Conservation (phyloP, 2,329 filamentous ascomycete genomes). For the Ceratocystiopsis brevicomis region DNA sequence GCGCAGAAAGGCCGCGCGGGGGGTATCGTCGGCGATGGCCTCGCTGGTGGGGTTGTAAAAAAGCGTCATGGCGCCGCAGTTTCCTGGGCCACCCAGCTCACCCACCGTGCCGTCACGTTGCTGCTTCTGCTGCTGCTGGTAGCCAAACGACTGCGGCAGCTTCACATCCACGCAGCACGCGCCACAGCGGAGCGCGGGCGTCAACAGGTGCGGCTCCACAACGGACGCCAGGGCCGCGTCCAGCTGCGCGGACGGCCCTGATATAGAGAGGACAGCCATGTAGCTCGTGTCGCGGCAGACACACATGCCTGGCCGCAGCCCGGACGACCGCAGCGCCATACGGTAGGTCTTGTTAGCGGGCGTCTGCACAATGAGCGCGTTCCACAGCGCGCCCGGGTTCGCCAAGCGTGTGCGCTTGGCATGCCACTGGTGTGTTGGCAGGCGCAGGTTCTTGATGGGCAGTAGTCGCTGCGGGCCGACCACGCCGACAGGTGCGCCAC, state of each 20-base stretch:
- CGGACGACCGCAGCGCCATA: conserved; percentile 63
- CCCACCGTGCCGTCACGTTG: not conserved
- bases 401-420: conserved; percentile 86
- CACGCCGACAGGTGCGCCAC: not conserved
- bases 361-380: conserved; percentile 68
- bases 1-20: conserved; percentile 4
- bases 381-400: conserved; percentile 62
- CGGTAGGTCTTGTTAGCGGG: conserved; percentile 83
- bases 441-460: conserved; percentile 76
- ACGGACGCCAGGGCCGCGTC: conserved; percentile 4
- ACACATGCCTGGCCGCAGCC: conserved; percentile 50
- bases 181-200: conserved; percentile 1
- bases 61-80: conserved; percentile 7
- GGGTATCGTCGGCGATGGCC: not conserved
- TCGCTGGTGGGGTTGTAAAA: conserved; percentile 3
- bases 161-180: conserved; percentile 5
- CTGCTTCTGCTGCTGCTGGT: conserved; percentile 3
- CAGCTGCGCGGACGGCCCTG: conserved; percentile 27
- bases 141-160: conserved; percentile 8
- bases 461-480: conserved; percentile 51
- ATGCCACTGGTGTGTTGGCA: conserved; percentile 88
- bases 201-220: conserved; percentile 5
- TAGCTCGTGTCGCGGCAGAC: conserved; percentile 83
- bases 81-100: conserved; percentile 5
- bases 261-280: conserved; percentile 66